Base-by-base conservation (phyloP, 352 stramenopile species). In the Pythium chondricola region DNA sequence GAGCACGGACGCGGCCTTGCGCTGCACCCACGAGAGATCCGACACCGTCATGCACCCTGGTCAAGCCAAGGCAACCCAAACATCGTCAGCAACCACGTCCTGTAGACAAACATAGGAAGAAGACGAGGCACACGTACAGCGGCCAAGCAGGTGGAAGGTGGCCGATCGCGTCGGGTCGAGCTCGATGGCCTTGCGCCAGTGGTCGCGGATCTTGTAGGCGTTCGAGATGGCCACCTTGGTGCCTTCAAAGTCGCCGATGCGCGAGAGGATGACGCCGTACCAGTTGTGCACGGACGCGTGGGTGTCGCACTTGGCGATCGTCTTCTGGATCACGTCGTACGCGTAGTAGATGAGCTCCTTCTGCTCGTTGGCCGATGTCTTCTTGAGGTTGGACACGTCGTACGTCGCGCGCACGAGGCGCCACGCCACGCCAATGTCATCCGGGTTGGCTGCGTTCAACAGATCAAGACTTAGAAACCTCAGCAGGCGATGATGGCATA, bases 181-280 rank as follows among this genome's bases (percentile, higher is more conserved):
- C 60, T 80, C 56, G 22, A 82, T 58, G 27, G 85, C 79, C 49
- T 76, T 85, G 50, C 88, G 76, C 74, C 74, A 93, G 65, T 88
- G 76, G 40, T 62, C 66, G 51, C 88, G 88, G 67, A 94, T 88
- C 26, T 67, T 69, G 61, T 71, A 85, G 49, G 83, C 89, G 61
- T 91, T 93, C 55, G 81, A 68, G 44, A 94, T 83, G 29, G 76
- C 69, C 14, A 78, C 79, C 55, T 94, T 93, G 48, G 81, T 88
- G 61, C 81, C 83, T 74, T 92, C 81, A 54, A 89, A 89, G 63
- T 92, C 79, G 17, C 83, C 83, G 43, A 94, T 72, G 22, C 76
- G 81, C 29, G 81, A 92, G 42, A 92, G 45, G 25, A 92, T 88
- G 56, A 94, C 88, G 46, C 83, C 83, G 42, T 70, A 85, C 83